Percentiles rank a stretch among this genome's conserved stretches.
Conservation (phyloP, 2,329 filamentous ascomycete species). For the Talaromyces sp. region DNA sequence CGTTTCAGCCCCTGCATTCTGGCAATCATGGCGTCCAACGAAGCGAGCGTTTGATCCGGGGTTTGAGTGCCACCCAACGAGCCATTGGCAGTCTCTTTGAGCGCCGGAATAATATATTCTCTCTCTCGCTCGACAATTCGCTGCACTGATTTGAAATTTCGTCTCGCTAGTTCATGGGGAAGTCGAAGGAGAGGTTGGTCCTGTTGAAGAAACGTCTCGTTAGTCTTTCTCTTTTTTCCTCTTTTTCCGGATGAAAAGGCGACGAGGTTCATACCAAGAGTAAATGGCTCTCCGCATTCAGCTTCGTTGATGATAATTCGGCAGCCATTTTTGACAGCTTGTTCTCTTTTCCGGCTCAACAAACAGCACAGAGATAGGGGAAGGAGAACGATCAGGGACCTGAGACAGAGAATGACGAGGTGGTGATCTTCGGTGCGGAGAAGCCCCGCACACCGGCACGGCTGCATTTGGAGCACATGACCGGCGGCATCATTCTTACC, state of each 20-base stretch:
- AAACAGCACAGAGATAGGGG: neutral
- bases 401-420: constrained; percentile 1
- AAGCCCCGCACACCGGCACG: constrained; percentile 3
- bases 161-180: constrained; percentile 84
- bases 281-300: constrained; percentile 46
- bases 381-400: neutral
- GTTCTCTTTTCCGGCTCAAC: neutral
- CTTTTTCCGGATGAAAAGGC: constrained; percentile 1
- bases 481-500: neutral
- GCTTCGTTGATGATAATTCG: constrained; percentile 42
- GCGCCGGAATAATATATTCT: constrained; percentile 41
- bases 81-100: constrained; percentile 53
- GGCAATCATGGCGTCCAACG: constrained; percentile 76
- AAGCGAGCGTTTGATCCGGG: constrained; percentile 68
- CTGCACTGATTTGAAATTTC: constrained; percentile 79
- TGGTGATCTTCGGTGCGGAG: neutral
- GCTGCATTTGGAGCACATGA: neutral
- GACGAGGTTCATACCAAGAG: constrained; percentile 35
- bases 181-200: constrained; percentile 92
- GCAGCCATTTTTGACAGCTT: constrained; percentile 28
- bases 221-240: constrained; percentile 2
- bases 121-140: constrained; percentile 43
- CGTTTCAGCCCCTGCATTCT: constrained; percentile 83
- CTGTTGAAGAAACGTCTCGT: constrained; percentile 38
- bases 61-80: constrained; percentile 59